Base-by-base conservation (phyloP, 139 green algal species). In the Raphidocelis subcapitata region DNA sequence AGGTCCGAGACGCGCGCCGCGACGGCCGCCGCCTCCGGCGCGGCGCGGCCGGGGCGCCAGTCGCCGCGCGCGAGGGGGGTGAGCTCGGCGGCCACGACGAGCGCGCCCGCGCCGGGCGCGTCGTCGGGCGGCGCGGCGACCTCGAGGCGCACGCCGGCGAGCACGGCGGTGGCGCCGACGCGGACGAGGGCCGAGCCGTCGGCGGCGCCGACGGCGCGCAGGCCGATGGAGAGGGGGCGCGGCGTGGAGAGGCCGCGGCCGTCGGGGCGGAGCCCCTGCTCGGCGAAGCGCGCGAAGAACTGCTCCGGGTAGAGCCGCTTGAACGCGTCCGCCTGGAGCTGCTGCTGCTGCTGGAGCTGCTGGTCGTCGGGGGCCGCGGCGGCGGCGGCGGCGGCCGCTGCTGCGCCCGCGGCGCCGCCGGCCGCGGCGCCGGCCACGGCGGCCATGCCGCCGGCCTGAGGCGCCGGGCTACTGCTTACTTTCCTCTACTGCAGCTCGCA, bases 261-360 rank as follows among this genome's bases (percentile, higher is more conserved):
- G 69, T 94, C 90, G 2, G 86, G 88, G 0, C 92, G 81, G 3
- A 93, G 46, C 31, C 75, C 84, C 36, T 89, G 76, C 0, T 68
- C 61, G 0, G 93, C 35, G 52, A 94, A 94, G 29, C 74, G 75
- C 28, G 62, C 76, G 56, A 84, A 89, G 73, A 83, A 95, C 55
- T 92, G 74, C 8, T 89, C 76, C 0, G 91, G 87, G 62, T 96
- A 96, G 0, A 96, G 78, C 21, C 72, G 71, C 76, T 87, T 86
- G 73, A 92, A 94, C 1, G 85, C 84, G 0, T 89, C 82, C 14
- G 81, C 81, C 21, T 93, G 65, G 63, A 89, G 54, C 52, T n/a
- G 52, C 52, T 33, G 23, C 31, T 47, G n/a, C 12, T 52, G 24
- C 21, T 36, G n/a, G 26, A 18, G 24, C 5, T 32, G 20, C 12